These are phyloP conservation scores for Debaryomycetaceae sp. DNA, from an alignment of 1,139 yeast species.

Conservation along the genomic window DNA sequence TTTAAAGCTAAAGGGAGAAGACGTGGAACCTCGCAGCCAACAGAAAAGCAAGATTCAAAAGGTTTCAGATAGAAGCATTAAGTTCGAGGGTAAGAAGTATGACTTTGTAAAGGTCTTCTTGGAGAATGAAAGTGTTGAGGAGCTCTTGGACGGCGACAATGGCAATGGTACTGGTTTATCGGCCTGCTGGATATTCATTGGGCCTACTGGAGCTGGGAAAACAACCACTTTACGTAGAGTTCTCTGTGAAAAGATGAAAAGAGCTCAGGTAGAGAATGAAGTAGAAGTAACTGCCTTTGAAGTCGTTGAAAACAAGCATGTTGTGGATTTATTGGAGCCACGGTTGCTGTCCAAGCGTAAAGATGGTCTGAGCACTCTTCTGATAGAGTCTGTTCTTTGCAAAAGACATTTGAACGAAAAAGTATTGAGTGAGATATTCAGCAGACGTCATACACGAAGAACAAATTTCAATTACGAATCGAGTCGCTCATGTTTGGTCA, in stretches of 20 bases:
- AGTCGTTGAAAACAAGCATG: conserved; percentile 23
- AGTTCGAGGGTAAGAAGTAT: conserved; percentile 18
- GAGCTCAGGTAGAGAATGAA: conserved; percentile 2
- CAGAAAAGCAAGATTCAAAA: conserved; percentile 10
- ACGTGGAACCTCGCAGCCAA: conserved; percentile 1
- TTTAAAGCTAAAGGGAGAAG: conserved; percentile 20
- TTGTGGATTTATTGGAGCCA: conserved; percentile 24
- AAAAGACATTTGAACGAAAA: conserved; percentile 7
- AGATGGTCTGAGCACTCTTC: conserved; percentile 5
- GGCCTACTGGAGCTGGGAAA: conserved; percentile 36
- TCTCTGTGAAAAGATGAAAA: conserved; percentile 3
- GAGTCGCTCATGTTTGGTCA: conserved; percentile 27
- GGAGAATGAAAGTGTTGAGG: conserved; percentile 10
- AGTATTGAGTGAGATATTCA: conserved; percentile 15
- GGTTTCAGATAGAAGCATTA: conserved; percentile 14
- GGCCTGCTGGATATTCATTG: conserved; percentile 25
- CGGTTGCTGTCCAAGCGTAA: background rate
- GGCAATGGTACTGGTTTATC: conserved; percentile 8
- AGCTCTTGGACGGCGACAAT: conserved; percentile 10
- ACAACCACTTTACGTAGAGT: conserved; percentile 22
- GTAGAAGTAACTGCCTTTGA: conserved; percentile 26
- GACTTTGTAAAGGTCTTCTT: conserved; percentile 19
- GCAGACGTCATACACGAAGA: conserved; percentile 17
- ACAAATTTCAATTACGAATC: conserved; percentile 21
- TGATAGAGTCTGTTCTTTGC: conserved; percentile 15